Base-by-base conservation (phyloP, 805 yeast species). In the Metschnikowia picachoensis region DNA sequence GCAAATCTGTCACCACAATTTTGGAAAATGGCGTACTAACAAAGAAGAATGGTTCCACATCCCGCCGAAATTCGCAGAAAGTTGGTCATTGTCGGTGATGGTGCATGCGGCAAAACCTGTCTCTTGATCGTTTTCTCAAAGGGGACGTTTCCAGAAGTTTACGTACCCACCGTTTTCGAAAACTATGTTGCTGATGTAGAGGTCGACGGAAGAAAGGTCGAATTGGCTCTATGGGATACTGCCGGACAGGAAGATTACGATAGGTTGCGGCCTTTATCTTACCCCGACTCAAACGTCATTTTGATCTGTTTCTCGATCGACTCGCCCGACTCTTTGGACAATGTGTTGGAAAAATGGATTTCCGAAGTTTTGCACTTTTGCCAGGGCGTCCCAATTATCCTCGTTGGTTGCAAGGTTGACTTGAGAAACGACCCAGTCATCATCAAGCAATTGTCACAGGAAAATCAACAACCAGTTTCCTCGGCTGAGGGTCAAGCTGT, bases 171-270 rank as follows among this genome's bases (percentile, higher is more conserved):
- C n/a, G 98, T 92, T 51, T 92, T 92, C 62, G 98, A 92, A 68
- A 94, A 91, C 76, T 94, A 92, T 69, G 97, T 92, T 60, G 95
- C 97, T 39, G 97, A 90, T 67, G 97, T 92, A 48, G 74, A 70
- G 55, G 96, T 70, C 34, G 76, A 71, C 49, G 74, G 75, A 35
- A 70, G 76, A 67, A 70, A 66, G 52, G 97, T 92, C 43, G 65
- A 59, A 36, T 59, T 68, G 46, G 65, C 62, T 30, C 64, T 71
- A n/a, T 71, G 75, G 74, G 76, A 72, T 59, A 62, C 72, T 39
- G 72, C 62, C 51, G 59, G 59, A 30, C 59, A 56, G 51, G 59
- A 56, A 47, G 59, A 56, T 44, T 56, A 56, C 48, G 76, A 72
- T 55, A 60, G 76, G 39, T 60, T 72, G 46, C 58, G 76, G 52